Percentiles rank a stretch among this genome's conserved stretches.
Evolutionary conservation across 768 basidiomycete species (phyloP).

Genomic region (Leccinellum rugosiceps): DNA sequence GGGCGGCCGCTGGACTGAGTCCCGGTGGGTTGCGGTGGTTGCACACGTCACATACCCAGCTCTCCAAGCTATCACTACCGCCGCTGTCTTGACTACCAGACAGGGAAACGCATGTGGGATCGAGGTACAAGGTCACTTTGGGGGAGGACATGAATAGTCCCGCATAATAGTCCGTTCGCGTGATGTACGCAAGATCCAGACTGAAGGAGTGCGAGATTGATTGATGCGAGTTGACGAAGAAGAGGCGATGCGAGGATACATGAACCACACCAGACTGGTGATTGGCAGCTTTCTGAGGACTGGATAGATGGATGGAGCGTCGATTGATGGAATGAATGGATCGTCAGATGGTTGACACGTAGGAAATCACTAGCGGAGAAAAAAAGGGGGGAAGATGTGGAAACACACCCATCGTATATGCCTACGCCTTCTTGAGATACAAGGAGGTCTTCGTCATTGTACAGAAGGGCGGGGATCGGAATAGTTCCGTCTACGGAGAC

Average conservation of each 20-base stretch:
- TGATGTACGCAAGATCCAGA: constrained; percentile 60
- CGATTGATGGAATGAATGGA: constrained; percentile 25
- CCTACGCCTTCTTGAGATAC: constrained; percentile 77
- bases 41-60: constrained; percentile 90
- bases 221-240: constrained; percentile 65
- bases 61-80: constrained; percentile 40
- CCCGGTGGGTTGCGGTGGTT: constrained; percentile 78
- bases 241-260: constrained; percentile 79
- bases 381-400: neutral
- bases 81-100: constrained; percentile 27
- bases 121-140: constrained; percentile 79
- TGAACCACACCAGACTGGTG: constrained; percentile 74
- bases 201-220: constrained; percentile 59
- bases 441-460: constrained; percentile 75
- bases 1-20: constrained; percentile 61
- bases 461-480: constrained; percentile 72
- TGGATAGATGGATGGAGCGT: constrained; percentile 36
- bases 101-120: constrained; percentile 27
- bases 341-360: constrained; percentile 16
- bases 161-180: constrained; percentile 82
- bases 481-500: constrained; percentile 69
- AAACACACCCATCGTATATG: constrained; percentile 84
- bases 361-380: constrained; percentile 7
- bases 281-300: constrained; percentile 75
- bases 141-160: constrained; percentile 87